Conservation (phyloP, 2,329 filamentous ascomycete species). For the Leptographium galeiforme region DNA sequence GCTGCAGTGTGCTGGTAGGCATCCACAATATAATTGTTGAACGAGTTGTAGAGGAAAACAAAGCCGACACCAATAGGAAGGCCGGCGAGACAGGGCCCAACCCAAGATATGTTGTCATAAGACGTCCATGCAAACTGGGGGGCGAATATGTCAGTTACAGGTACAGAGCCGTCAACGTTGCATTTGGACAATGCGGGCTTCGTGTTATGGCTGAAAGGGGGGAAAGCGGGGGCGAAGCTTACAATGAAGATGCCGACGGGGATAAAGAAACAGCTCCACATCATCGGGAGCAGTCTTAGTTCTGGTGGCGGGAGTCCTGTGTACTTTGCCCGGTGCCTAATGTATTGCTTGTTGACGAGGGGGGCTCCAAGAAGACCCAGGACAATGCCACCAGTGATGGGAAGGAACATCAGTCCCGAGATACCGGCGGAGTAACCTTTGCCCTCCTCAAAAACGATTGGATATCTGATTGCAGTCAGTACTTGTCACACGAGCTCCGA, state of each 20-base stretch:
- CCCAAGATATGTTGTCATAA: conserved; percentile 20
- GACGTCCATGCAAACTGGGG: conserved; percentile 19
- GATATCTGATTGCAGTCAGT: background rate
- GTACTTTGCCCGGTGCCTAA: conserved; percentile 37
- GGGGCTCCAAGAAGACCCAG: conserved; percentile 26
- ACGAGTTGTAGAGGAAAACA: conserved; percentile 25
- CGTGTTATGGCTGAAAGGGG: background rate
- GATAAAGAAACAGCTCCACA: conserved; percentile 34
- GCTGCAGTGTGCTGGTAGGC: conserved; percentile 32
- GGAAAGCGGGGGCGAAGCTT: background rate
- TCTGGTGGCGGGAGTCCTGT: conserved; percentile 12
- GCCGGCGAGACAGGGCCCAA: conserved; percentile 17
- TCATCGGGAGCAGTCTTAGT: conserved; percentile 24
- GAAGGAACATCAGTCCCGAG: conserved; percentile 32
- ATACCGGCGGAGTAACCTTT: conserved; percentile 21
- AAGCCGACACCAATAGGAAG: conserved; percentile 15
- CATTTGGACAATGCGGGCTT: background rate
- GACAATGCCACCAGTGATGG: conserved; percentile 31
- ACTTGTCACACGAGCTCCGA: background rate
- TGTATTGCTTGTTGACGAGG: conserved; percentile 24
- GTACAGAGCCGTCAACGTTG: background rate
- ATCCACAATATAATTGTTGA: conserved; percentile 46
- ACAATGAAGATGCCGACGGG: conserved; percentile 39
- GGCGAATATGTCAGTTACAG: background rate
- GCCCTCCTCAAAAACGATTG: conserved; percentile 29